Evolutionary conservation across 2,329 filamentous ascomycete genomes (phyloP).

Genomic region (Diaporthe helianthi): DNA sequence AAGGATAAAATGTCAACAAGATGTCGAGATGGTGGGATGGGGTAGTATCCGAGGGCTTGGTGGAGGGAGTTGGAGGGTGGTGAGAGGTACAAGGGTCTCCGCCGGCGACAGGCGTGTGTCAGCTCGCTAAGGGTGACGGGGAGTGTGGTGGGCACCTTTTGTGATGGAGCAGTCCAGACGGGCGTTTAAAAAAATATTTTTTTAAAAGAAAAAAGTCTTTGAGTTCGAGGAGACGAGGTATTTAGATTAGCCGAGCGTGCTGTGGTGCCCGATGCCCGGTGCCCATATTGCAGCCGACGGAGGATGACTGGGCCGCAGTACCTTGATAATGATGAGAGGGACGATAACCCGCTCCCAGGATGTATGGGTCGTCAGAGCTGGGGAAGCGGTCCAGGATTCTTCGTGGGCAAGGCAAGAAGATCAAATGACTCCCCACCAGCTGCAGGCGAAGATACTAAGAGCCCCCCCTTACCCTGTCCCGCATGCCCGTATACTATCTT

Average conservation of each 20-base stretch:
- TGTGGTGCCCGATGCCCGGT: neutral
- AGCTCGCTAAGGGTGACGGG: constrained; percentile 36
- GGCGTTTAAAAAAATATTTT: constrained; percentile 33
- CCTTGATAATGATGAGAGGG: constrained; percentile 25
- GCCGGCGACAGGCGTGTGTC: constrained; percentile 30
- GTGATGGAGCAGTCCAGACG: constrained; percentile 30
- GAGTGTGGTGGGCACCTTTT: constrained; percentile 31
- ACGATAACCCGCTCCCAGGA: constrained; percentile 18
- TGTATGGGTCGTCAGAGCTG: constrained; percentile 32
- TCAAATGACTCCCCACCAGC: constrained; percentile 33
- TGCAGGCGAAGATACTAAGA: constrained; percentile 27
- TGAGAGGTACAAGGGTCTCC: constrained; percentile 28
- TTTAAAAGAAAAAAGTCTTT: constrained; percentile 22
- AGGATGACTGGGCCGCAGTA: constrained; percentile 22
- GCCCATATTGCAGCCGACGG: neutral
- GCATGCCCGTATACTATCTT: constrained; percentile 33
- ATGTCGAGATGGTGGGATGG: constrained; percentile 33
- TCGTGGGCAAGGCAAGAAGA: constrained; percentile 23
- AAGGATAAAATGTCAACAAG: constrained; percentile 29
- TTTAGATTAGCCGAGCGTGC: neutral
- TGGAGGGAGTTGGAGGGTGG: constrained; percentile 27
- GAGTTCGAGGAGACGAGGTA: constrained; percentile 1
- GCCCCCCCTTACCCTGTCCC: constrained; percentile 17
- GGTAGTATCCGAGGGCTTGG: constrained; percentile 32
- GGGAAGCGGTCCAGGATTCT: constrained; percentile 28